Base-by-base conservation (phyloP, 306 rosid species). In the Pyrus communis region DNA sequence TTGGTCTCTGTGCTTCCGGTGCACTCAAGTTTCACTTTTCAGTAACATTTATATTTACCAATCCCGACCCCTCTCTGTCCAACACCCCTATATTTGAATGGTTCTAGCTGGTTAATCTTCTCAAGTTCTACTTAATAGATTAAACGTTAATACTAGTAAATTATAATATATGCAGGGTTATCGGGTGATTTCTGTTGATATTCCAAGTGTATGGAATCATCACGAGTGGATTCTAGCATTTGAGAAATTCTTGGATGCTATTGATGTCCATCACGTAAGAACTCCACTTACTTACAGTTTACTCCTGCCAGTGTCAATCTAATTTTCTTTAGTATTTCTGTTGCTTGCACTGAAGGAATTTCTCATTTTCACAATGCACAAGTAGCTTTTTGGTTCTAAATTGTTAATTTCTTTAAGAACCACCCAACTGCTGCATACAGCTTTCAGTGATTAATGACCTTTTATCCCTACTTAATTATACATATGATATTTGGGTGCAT, bases 201-300 rank as follows among this genome's bases (percentile, higher is more conserved):
- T 92, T 67, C 99, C 99, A 33, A 85, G 93, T 18, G 97, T 95
- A 23, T 95, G 99, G 99, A 86, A 89, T 87, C 92, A 90, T 77
- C 84, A 83, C 13, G 97, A 95, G 79, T 95, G 99, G 99, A 84
- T 95, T 86, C 97, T 86, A 84, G 92, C 96, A 70, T 95, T 95
- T 85, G 99, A 95, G 76, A 95, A 95, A 84, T 95, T 95, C 87
- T 87, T 95, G 91, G 99, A 95, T 92, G 93, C 97, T 73, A 92
- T 95, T 21, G 96, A 92, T 79, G 97, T 95, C 73, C 99, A 95
- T 85, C 97, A 87, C 75, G 99, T 95, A 86, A 86, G 88, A 70
- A 77, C 75, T 71, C 69, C 78, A 31, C 72, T 77, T 57, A 21
- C 23, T 14, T 40, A 52, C 55, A 14, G 54, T 73, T 38, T 9